Evolutionary conservation across 2,329 filamentous ascomycete species (phyloP).

Genomic region (Aspergillus pseudoterreus): DNA sequence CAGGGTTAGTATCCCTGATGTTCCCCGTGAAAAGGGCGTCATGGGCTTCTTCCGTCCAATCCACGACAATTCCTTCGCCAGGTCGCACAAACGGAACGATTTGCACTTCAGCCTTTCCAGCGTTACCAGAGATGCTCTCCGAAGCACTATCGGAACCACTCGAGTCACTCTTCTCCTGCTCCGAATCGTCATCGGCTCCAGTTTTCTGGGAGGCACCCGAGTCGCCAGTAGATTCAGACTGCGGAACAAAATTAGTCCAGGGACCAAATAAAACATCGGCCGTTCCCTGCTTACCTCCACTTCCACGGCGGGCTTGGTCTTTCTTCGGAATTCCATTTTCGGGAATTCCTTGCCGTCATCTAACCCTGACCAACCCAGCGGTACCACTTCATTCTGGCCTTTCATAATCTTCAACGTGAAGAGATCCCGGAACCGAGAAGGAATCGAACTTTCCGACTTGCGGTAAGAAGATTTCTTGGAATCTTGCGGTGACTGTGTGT

Average conservation of each 20-base stretch:
- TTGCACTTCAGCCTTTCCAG: constrained; percentile 27
- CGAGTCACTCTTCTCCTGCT: constrained; percentile 12
- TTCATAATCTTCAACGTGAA: constrained; percentile 72
- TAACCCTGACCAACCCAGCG: constrained; percentile 65
- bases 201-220: neutral
- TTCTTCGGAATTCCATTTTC: constrained; percentile 48
- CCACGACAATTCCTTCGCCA: constrained; percentile 80
- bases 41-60: constrained; percentile 72
- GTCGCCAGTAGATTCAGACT: constrained; percentile 5
- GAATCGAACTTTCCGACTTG: constrained; percentile 52
- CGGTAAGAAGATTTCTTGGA: constrained; percentile 1
- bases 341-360: constrained; percentile 59
- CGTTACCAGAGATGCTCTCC: constrained; percentile 9
- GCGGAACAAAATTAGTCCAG: constrained; percentile 12
- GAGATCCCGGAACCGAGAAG: constrained; percentile 62
- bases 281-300: constrained; percentile 13
- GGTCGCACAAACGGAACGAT: constrained; percentile 69
- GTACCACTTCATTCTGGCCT: constrained; percentile 54
- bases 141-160: constrained; percentile 26
- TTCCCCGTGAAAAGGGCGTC: constrained; percentile 63
- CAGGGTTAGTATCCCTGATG: constrained; percentile 42
- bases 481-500: constrained; percentile 7
- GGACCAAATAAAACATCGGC: neutral
- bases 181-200: neutral
- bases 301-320: constrained; percentile 19